phyloP scores from a whole-genome alignment of 2,329 filamentous ascomycete genomes.

The Colletotrichum musae region DNA sequence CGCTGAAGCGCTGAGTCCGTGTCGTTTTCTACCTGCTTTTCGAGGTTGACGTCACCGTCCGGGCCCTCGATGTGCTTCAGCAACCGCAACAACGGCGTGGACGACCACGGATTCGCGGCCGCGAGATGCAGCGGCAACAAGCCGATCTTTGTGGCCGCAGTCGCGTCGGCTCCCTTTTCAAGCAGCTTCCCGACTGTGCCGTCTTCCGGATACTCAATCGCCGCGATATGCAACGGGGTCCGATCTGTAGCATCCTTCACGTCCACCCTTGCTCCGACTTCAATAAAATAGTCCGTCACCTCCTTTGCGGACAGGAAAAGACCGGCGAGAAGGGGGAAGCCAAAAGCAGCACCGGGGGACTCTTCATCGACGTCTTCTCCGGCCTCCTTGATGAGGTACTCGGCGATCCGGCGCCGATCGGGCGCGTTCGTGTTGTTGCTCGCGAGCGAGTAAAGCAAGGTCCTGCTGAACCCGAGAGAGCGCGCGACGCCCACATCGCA shows the following conservation, averaged over 20 bases:
- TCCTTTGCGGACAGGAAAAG: neutral
- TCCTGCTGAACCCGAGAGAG: neutral
- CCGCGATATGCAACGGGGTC: constrained; percentile 16
- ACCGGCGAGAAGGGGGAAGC: neutral
- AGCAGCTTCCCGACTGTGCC: neutral
- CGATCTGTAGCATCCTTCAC: constrained; percentile 15
- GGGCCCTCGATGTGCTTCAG: neutral
- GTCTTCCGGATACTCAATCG: neutral
- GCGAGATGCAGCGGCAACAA: constrained; percentile 18
- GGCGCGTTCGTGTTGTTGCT: neutral
- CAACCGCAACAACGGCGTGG: neutral
- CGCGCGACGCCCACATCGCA: neutral
- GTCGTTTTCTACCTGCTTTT: neutral
- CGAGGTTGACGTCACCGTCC: neutral
- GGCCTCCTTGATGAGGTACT: constrained; percentile 41
- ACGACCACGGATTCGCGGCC: neutral
- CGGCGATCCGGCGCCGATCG: constrained; percentile 16
- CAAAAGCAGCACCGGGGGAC: neutral
- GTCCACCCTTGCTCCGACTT: neutral
- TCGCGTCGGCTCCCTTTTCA: neutral
- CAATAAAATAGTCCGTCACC: constrained; percentile 14
- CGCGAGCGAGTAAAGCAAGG: constrained; percentile 7
- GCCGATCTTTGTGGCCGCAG: constrained; percentile 11
- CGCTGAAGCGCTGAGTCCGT: neutral
- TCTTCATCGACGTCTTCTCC: constrained; percentile 7